phyloP scores from a whole-genome alignment of 495 filamentous ascomycete species.

The Talaromyces proteolyticus region DNA sequence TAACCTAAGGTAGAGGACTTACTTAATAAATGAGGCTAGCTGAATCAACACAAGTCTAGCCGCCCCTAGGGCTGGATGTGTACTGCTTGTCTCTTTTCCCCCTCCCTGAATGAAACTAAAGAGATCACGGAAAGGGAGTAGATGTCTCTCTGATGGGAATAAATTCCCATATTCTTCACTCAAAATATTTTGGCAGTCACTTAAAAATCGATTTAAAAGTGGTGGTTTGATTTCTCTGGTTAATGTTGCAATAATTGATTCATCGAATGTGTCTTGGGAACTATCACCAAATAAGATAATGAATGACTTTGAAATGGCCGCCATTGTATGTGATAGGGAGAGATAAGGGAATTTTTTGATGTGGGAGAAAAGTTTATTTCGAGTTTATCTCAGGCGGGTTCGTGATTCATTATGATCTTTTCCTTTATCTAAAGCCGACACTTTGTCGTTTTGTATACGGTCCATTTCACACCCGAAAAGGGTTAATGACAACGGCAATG shows the following conservation, averaged over 20 bases:
- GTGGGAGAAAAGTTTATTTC: background rate
- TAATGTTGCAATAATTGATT: background rate
- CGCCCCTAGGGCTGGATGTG: background rate
- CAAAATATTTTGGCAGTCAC: background rate
- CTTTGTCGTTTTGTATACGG: background rate
- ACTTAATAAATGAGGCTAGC: background rate
- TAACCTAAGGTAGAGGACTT: background rate
- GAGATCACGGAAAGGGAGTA: background rate
- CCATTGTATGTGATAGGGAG: background rate
- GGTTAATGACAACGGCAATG: background rate
- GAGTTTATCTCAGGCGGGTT: background rate
- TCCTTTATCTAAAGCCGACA: background rate
- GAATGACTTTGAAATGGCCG: background rate
- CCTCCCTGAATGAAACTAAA: background rate
- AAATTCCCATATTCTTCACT: background rate
- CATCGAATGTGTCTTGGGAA: background rate
- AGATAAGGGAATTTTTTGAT: background rate
- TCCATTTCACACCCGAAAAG: background rate
- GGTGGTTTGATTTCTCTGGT: background rate
- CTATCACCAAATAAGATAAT: background rate
- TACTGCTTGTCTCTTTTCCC: background rate
- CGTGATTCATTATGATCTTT: background rate
- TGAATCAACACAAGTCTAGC: background rate
- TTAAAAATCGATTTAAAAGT: background rate
- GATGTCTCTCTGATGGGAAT: background rate